Evolutionary conservation across 2,329 filamentous ascomycete genomes (phyloP).

Genomic region (Sclerotinia trifoliorum): DNA sequence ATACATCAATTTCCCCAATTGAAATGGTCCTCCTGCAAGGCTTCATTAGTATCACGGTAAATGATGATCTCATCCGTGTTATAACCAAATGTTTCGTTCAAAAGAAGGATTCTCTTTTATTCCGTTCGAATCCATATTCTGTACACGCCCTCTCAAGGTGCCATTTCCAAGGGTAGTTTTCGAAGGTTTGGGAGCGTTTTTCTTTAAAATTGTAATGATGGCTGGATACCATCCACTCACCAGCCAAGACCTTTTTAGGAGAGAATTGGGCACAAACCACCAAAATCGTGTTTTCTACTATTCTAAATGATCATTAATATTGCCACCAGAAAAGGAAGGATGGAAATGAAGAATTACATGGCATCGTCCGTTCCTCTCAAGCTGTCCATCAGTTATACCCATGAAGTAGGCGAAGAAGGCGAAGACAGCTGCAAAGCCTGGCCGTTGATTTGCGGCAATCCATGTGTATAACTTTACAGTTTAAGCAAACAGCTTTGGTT

Average conservation of each 20-base stretch:
- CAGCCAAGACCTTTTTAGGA: not conserved
- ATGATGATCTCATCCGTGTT: not conserved
- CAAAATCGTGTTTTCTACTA: not conserved
- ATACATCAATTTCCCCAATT: not conserved
- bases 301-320: not conserved
- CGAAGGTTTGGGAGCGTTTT: not conserved
- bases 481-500: not conserved
- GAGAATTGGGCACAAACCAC: not conserved
- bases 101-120: not conserved
- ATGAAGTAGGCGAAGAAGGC: not conserved
- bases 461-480: not conserved
- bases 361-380: not conserved
- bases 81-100: not conserved
- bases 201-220: not conserved
- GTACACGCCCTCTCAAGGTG: not conserved
- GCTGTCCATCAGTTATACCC: not conserved
- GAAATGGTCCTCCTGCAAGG: not conserved
- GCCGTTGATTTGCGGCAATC: too few species aligned
- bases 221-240: not conserved
- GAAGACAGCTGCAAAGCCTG: not conserved
- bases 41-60: not conserved
- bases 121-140: not conserved
- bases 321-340: not conserved
- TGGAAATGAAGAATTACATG: not conserved
- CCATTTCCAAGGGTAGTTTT: not conserved